Evolutionary conservation across 2,329 filamentous ascomycete species (phyloP), one percentile per base, ranked within the genome.

Genomic region (Fusarium pseudograminearum): DNA sequence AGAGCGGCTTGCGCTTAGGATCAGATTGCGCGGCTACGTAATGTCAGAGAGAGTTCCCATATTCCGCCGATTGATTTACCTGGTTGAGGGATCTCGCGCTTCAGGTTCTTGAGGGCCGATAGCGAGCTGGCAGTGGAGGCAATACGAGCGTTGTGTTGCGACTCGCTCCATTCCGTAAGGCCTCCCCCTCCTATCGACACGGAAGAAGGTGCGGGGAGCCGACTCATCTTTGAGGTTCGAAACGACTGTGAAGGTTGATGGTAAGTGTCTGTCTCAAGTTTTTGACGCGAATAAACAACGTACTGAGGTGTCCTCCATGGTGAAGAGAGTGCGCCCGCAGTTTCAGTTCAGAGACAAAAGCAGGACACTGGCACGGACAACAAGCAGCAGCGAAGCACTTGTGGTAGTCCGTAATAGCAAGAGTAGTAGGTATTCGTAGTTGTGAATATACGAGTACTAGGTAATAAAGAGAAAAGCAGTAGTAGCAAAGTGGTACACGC

Each of bases 1-100:
- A 79, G 28, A 90, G 78, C 16, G 86, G 87, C 73, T 88, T 89
- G 59, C 89, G 83, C 78, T 91, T 91, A 5, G 87, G 74, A 51
- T 88, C 85, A 22, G 88, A 83, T 73, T 87, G 83, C 24, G 80
- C 70, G 53, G 83, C 87, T 89, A 42, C 24, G 40, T 8, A 11
- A 20, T 18, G 69, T 77, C 22, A 77, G 71, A 50, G 30, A 33
- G n/a, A 33, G 36, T 22, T 6, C 34, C 20, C 8, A 9, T 10
- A 20, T 26, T 4, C n/a, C 5, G 4, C 20, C 18, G 30, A 52
- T 33, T n/a, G 3, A 59, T 31, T 5, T 74, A 85, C 84, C 82
- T 73, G 83, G 80, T 44, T 82, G 78, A 4, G 82, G 80, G 15
- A 81, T 78, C 57, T 82, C 82, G 69, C 88, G 85, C 79, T 90